These are phyloP conservation scores for Sporobolomyces pararoseus DNA, from an alignment of 768 basidiomycete genomes.

Conservation along the genomic window DNA sequence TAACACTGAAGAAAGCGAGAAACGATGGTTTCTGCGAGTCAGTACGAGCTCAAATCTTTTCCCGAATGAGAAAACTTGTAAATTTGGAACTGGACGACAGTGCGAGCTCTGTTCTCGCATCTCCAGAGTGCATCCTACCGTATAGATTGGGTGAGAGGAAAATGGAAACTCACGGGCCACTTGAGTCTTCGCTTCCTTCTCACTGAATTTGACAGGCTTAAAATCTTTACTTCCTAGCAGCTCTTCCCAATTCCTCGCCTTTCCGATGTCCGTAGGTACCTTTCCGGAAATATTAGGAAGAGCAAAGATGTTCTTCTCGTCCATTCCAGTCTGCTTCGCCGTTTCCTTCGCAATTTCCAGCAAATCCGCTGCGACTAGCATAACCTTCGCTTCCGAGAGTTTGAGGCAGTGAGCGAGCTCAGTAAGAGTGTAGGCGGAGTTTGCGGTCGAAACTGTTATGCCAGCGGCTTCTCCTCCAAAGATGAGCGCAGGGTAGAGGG, in stretches of 20 bases:
- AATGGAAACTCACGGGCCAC: slow-evolving; percentile 55
- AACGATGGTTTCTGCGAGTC: neutral
- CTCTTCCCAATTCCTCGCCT: slow-evolving; percentile 41
- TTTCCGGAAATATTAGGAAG: slow-evolving; percentile 55
- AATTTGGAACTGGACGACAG: no score
- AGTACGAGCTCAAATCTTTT: no score
- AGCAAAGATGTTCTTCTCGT: slow-evolving; percentile 58
- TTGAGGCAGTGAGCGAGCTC: slow-evolving; percentile 69
- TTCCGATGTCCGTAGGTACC: slow-evolving; percentile 58
- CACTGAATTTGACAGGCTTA: slow-evolving; percentile 54
- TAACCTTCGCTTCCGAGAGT: slow-evolving; percentile 61
- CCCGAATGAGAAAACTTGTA: no score
- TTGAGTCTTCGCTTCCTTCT: slow-evolving; percentile 56
- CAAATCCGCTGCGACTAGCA: slow-evolving; percentile 59
- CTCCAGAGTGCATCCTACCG: no score
- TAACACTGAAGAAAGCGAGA: slow-evolving; percentile 3
- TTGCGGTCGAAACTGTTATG: slow-evolving; percentile 66
- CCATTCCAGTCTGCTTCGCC: slow-evolving; percentile 49
- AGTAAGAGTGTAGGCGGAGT: slow-evolving; percentile 63
- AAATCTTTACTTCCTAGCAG: slow-evolving; percentile 49
- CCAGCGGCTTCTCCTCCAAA: slow-evolving; percentile 58
- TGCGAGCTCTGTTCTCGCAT: no score
- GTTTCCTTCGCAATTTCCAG: slow-evolving; percentile 45
- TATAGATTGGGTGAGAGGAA: no score
- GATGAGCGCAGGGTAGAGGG: slow-evolving; percentile 33